These are phyloP conservation scores for Austroboletus niveus DNA, from an alignment of 1,284 basidiomycete genomes.

Conservation along the genomic window DNA sequence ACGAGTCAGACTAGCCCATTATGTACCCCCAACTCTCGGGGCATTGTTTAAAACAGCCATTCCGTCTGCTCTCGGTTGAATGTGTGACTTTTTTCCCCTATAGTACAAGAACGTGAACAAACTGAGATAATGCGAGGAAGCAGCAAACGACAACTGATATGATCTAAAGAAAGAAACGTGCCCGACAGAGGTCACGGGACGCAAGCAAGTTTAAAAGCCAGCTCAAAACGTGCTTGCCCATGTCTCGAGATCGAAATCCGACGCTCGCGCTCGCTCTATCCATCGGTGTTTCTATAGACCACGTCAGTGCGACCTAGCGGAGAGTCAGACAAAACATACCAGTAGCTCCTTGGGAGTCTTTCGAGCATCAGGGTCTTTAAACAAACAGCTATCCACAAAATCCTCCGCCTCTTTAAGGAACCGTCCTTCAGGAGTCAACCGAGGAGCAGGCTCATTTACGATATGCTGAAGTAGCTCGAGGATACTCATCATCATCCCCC, in stretches of 20 bases:
- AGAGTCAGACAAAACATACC: slow-evolving; percentile 41
- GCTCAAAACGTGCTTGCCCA: slow-evolving; percentile 62
- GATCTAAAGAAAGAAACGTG: slow-evolving; percentile 18
- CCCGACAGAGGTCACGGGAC: slow-evolving; percentile 7
- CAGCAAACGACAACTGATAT: slow-evolving; percentile 28
- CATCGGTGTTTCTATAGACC: slow-evolving; percentile 53
- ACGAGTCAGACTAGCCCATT: slow-evolving; percentile 1
- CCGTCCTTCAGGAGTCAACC: slow-evolving; percentile 66
- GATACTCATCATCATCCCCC: slow-evolving; percentile 95
- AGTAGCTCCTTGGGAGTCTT: slow-evolving; percentile 81
- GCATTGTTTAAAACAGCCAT: neutral
- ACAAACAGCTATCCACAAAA: slow-evolving; percentile 81
- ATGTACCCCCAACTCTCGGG: no score
- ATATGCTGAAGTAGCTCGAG: slow-evolving; percentile 96
- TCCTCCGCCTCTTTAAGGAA: slow-evolving; percentile 71
- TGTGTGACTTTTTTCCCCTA: slow-evolving; percentile 19
- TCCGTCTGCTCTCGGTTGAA: slow-evolving; percentile 7
- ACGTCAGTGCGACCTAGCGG: slow-evolving; percentile 3
- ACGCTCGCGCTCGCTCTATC: slow-evolving; percentile 50
- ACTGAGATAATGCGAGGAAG: slow-evolving; percentile 29
- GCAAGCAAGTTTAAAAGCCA: slow-evolving; percentile 15
- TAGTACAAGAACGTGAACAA: slow-evolving; percentile 31
- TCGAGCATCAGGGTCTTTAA: slow-evolving; percentile 78
- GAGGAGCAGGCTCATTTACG: slow-evolving; percentile 93
- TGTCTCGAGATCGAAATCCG: slow-evolving; percentile 55